Conservation (phyloP, 2,329 filamentous ascomycete species). For the Ophiostoma fasciatum region DNA sequence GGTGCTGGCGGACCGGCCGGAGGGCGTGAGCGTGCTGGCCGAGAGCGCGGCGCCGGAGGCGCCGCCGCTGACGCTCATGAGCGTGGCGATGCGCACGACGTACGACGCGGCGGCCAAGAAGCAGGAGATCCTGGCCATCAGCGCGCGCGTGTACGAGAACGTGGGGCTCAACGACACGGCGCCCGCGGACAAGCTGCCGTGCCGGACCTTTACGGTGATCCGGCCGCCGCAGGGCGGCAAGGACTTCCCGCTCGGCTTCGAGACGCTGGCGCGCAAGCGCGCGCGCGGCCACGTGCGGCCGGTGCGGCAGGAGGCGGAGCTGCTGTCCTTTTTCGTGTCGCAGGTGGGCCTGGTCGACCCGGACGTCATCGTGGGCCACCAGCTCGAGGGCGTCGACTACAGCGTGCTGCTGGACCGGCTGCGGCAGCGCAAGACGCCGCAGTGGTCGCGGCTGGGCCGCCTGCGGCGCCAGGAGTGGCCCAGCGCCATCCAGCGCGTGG, state of each 20-base stretch:
- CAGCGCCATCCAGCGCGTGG: slow-evolving; percentile 66
- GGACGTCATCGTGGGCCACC: slow-evolving; percentile 85
- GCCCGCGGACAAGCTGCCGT: slow-evolving; percentile 74
- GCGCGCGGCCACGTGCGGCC: slow-evolving; percentile 58
- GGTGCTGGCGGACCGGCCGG: slow-evolving; percentile 64
- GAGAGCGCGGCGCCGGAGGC: slow-evolving; percentile 70
- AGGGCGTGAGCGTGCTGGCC: slow-evolving; percentile 54
- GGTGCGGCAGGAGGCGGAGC: slow-evolving; percentile 69
- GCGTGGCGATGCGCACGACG: slow-evolving; percentile 70
- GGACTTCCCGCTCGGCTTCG: slow-evolving; percentile 75
- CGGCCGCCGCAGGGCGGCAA: slow-evolving; percentile 63
- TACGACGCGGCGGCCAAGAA: slow-evolving; percentile 90
- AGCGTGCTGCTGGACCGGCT: slow-evolving; percentile 78
- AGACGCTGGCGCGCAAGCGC: slow-evolving; percentile 48
- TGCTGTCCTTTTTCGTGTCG: slow-evolving; percentile 79
- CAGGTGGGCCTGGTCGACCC: slow-evolving; percentile 80
- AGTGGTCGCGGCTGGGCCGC: slow-evolving; percentile 87
- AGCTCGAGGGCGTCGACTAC: slow-evolving; percentile 94
- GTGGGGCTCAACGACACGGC: slow-evolving; percentile 77
- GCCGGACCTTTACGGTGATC: slow-evolving; percentile 82
- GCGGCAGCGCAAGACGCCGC: slow-evolving; percentile 77
- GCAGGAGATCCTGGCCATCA: slow-evolving; percentile 86
- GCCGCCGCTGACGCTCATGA: slow-evolving; percentile 92
- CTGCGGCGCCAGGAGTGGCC: slow-evolving; percentile 79
- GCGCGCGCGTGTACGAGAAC: slow-evolving; percentile 84